Base-by-base conservation (phyloP, 2,329 filamentous ascomycete genomes). In the Teratosphaeria pseudoeucalypti region DNA sequence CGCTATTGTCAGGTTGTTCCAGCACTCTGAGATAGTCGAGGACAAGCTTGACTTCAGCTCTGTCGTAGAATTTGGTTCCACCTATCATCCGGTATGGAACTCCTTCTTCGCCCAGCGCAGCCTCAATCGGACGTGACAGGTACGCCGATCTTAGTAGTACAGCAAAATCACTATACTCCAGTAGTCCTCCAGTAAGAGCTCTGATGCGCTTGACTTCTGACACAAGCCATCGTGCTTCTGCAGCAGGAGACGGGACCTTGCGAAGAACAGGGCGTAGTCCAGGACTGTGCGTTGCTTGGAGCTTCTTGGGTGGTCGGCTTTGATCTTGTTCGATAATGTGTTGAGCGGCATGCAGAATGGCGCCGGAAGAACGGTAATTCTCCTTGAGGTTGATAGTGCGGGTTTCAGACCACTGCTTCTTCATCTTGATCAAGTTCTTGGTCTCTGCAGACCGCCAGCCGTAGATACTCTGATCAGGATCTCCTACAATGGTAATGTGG, bases 391-490 rank as follows among this genome's bases (percentile, higher is more conserved):
- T 85, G 53, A 96, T 85, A 60, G 94, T 87, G 4, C 90, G 82
- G 0, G 91, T 94, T 29, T 87, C 82, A 0, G 86, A 86, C 69
- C 88, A 96, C 60, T 90, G 85, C 52, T 78, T 78, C 57, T 90
- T 82, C 79, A 99, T 85, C 2, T 88, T 85, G 64, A 84, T 83
- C 55, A 97, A 79, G 67, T 97, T 99, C 71, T 87, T 87, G 66
- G 92, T 90, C 72, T 99, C 92, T 10, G 94, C 92, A 7, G 90
- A 92, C 23, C 92, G 86, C 80, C 95, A 99, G 23, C 92, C 90
- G 71, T 97, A 99, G 60, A 99, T 99, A 72, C 92, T 96, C 74
- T 99, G 92, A 72, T 99, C 94, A 0, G 94, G 92, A 71, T 99
- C 92, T 37, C 92, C 94, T 4, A 99, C 94, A 61, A 96, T 89